Conservation (phyloP, 805 yeast genomes). For the Saccharomycopsis sp. region DNA sequence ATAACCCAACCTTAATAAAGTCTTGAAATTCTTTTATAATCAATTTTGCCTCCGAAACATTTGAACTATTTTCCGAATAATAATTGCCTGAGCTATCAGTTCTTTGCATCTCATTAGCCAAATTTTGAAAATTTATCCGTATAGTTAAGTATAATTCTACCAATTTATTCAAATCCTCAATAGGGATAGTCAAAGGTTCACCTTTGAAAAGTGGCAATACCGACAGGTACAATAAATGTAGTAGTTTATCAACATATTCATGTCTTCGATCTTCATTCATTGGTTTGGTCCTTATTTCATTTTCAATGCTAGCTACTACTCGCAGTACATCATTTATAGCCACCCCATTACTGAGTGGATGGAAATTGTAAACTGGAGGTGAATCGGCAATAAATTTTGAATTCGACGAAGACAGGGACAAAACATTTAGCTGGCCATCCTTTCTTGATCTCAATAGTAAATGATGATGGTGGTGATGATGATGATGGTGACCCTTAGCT, state of each 20-base stretch:
- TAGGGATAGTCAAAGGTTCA: constrained; percentile 29
- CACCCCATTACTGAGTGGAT: constrained; percentile 22
- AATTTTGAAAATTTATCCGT: constrained; percentile 17
- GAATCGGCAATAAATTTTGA: constrained; percentile 26
- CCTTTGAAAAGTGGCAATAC: constrained; percentile 32
- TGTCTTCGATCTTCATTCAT: constrained; percentile 28
- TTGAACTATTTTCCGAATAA: background rate
- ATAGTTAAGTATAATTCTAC: constrained; percentile 30
- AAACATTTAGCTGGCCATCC: constrained; percentile 11
- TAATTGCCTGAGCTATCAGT: background rate
- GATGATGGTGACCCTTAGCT: constrained; percentile 13
- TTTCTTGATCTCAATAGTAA: constrained; percentile 10
- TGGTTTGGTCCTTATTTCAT: constrained; percentile 13
- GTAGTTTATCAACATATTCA: constrained; percentile 29
- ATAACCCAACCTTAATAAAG: constrained; percentile 19
- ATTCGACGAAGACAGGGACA: constrained; percentile 30
- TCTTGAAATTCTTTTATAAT: constrained; percentile 20
- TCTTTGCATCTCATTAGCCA: background rate
- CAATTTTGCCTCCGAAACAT: background rate
- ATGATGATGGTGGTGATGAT: constrained; percentile 20
- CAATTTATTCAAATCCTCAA: constrained; percentile 33
- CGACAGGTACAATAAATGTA: constrained; percentile 28
- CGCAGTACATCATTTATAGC: constrained; percentile 24
- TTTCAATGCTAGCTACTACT: constrained; percentile 11
- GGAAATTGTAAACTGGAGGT: constrained; percentile 29